Evolutionary conservation across 148 eudicot species (phyloP), one percentile per base, ranked within the genome.

Genomic region (Vaccinium macrocarpon): DNA sequence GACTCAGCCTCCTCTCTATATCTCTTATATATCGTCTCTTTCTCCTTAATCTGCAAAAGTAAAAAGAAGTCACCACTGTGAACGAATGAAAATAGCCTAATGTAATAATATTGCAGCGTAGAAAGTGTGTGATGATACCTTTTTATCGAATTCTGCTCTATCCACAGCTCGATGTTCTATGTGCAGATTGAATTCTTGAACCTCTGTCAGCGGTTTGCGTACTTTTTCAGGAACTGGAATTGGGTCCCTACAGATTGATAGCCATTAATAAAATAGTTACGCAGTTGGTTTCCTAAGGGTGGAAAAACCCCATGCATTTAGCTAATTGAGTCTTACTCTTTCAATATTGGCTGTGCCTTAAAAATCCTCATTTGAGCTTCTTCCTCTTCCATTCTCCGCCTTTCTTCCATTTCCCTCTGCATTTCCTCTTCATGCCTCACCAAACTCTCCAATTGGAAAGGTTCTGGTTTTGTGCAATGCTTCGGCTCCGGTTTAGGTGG

Each of bases 401-500:
- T 93, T 88, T 97, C 95, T 88, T 97, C 98, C 92, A 94, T 92
- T 88, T 97, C 98, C 84, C 90, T 92, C 80, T 85, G 93, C 86
- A 95, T 78, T 89, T 97, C 99, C 84, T 91, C 92, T 84, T 97
- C 99, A 76, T 97, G 99, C 85, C 99, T 94, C 53, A 84, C 71
- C 84, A 97, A 76, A 88, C 98, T 95, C 84, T 95, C 98, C 21
- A 97, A 83, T 71, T 90, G 95, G 82, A 97, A 97, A 1, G 99
- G 99, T 82, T 93, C 97, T 23, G 98, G 94, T 70, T 89, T 92
- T 8, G 99, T 97, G 89, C 95, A 90, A 62, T 88, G 91, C 81
- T 95, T 97, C 32, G 96, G 93, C 90, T 91, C 95, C 7, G 99
- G 99, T 84, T 94, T 97, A 25, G 96, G 96, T 57, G 99, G 99